Percentiles rank a stretch among this genome's conserved stretches.
Conservation (phyloP, 148 eudicot species). For the Silene conica region DNA sequence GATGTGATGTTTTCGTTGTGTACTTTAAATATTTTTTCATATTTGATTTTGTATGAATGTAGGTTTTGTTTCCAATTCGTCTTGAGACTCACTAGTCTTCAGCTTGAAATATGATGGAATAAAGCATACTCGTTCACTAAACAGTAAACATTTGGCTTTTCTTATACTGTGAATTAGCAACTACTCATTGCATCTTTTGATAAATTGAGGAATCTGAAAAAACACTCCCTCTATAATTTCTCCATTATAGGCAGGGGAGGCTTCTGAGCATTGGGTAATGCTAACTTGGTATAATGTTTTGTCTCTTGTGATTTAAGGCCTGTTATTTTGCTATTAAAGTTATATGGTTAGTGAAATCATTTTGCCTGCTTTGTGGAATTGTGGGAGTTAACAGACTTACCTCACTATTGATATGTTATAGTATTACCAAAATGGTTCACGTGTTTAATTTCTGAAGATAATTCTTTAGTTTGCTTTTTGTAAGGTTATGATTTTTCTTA, state of each 20-base stretch:
- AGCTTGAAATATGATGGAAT: too few species aligned
- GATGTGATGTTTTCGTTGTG: too few species aligned
- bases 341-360: background rate
- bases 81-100: background rate
- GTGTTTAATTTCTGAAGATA: background rate
- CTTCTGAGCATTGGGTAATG: background rate
- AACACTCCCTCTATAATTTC: background rate
- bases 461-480: background rate
- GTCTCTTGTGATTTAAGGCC: background rate
- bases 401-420: background rate
- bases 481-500: background rate
- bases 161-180: too few species aligned
- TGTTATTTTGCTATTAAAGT: background rate
- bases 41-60: too few species aligned
- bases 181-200: background rate
- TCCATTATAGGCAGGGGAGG: background rate
- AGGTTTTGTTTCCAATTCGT: background rate
- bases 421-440: background rate
- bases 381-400: background rate
- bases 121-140: too few species aligned
- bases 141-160: too few species aligned
- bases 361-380: background rate
- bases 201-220: too few species aligned
- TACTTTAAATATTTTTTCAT: too few species aligned
- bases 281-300: background rate